phyloP scores from a whole-genome alignment of 208 protist species.

The Trypanosoma rangeli region DNA sequence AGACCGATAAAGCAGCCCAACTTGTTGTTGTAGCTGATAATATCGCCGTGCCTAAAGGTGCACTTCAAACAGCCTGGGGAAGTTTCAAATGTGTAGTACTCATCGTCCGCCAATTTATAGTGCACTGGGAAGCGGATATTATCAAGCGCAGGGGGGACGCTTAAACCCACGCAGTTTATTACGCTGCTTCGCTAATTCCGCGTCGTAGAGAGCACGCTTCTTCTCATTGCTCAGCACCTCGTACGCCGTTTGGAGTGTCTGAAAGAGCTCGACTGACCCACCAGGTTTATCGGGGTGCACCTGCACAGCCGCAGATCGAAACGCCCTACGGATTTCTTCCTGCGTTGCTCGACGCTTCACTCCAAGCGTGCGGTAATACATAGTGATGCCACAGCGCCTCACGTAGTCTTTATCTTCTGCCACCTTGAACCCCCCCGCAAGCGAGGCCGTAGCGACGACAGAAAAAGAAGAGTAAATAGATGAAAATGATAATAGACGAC shows the following conservation, averaged over 20 bases:
- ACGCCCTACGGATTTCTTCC: conserved; percentile 85
- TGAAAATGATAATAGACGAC: neutral
- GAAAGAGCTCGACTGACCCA: conserved; percentile 82
- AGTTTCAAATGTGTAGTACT: conserved; percentile 81
- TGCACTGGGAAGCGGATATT: conserved; percentile 39
- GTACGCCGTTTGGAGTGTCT: conserved; percentile 94
- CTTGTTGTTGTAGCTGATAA: conserved; percentile 55
- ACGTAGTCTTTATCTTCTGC: neutral
- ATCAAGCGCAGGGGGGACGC: conserved; percentile 44
- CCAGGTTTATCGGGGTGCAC: conserved; percentile 84
- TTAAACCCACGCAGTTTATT: conserved; percentile 55
- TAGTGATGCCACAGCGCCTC: neutral
- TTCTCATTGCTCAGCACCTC: conserved; percentile 93
- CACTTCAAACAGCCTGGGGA: conserved; percentile 55
- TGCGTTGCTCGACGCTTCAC: conserved; percentile 58
- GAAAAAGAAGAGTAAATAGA: neutral
- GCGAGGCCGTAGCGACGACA: neutral
- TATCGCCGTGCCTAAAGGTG: conserved; percentile 74
- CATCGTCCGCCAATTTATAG: conserved; percentile 61
- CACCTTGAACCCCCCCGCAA: neutral
- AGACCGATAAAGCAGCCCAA: conserved; percentile 78
- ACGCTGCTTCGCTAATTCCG: conserved; percentile 30
- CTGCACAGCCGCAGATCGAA: conserved; percentile 69
- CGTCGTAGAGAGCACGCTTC: conserved; percentile 94
- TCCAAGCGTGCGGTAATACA: conserved; percentile 76